phyloP scores from a whole-genome alignment of 1,284 basidiomycete genomes.

The Melampsora americana region DNA sequence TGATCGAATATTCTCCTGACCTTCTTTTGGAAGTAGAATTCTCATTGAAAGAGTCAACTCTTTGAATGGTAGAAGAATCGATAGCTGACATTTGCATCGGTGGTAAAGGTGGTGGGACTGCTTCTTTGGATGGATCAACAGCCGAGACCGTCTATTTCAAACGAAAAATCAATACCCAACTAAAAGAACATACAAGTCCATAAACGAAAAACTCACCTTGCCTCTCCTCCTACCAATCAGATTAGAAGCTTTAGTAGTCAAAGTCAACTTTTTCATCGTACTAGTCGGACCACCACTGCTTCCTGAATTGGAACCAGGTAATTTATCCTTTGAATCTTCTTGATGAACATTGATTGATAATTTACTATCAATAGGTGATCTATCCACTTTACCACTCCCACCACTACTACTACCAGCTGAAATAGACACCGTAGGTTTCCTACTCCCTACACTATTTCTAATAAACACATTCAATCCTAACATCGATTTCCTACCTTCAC shows the following conservation, averaged over 20 bases:
- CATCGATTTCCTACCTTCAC: conserved; percentile 51
- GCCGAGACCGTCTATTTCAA: conserved; percentile 72
- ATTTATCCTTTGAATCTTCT: conserved; percentile 36
- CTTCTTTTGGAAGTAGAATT: conserved; percentile 56
- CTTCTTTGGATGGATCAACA: conserved; percentile 67
- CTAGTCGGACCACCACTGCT: not conserved
- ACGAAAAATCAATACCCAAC: not conserved
- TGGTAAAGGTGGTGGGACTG: conserved; percentile 62
- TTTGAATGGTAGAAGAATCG: conserved; percentile 69
- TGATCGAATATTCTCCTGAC: conserved; percentile 52
- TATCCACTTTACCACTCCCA: too few species aligned
- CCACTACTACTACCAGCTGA: conserved; percentile 49
- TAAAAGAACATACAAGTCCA: conserved; percentile 47
- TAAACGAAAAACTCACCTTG: conserved; percentile 64
- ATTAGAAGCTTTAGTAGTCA: conserved; percentile 74
- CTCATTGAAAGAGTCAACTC: conserved; percentile 47
- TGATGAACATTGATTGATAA: conserved; percentile 26
- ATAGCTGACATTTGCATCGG: conserved; percentile 82
- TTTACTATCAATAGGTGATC: conserved; percentile 9
- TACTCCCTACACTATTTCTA: conserved; percentile 52
- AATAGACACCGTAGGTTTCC: conserved; percentile 59
- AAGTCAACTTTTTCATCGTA: conserved; percentile 65
- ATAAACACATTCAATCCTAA: conserved; percentile 51
- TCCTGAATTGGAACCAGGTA: not conserved
- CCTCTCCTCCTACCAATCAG: conserved; percentile 84